These are phyloP conservation scores for Polytolypa hystricis DNA, from an alignment of 2,329 filamentous ascomycete species.

Conservation along the genomic window DNA sequence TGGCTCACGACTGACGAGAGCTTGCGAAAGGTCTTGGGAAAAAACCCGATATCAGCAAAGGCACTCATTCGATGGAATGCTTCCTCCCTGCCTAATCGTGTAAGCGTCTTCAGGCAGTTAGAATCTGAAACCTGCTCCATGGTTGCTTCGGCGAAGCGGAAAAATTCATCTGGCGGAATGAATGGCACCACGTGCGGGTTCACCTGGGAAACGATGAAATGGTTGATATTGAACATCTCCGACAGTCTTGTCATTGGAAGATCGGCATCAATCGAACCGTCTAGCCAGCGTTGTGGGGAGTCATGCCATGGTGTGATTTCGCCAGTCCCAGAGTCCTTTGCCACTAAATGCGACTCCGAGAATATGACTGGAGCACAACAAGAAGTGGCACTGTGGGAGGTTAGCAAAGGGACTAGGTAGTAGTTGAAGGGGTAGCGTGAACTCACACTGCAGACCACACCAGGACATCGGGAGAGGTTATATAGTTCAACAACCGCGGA, in stretches of 20 bases:
- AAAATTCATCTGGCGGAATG: constrained; percentile 59
- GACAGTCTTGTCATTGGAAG: constrained; percentile 79
- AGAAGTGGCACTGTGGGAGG: constrained; percentile 56
- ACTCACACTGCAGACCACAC: constrained; percentile 83
- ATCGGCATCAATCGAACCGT: constrained; percentile 91
- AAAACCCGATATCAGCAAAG: constrained; percentile 66
- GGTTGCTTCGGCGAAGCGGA: constrained; percentile 23
- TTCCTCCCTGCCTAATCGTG: constrained; percentile 66
- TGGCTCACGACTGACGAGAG: constrained; percentile 72
- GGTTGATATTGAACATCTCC: constrained; percentile 96
- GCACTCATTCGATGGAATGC: constrained; percentile 70
- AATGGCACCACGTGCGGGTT: constrained; percentile 92
- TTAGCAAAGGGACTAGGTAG: constrained; percentile 1
- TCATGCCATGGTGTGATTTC: constrained; percentile 75
- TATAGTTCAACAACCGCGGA: constrained; percentile 77
- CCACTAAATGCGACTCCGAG: constrained; percentile 62
- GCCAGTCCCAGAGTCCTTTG: constrained; percentile 74
- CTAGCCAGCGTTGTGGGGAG: constrained; percentile 75
- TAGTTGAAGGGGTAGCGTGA: background rate
- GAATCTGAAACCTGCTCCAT: constrained; percentile 25
- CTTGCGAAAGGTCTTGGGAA: constrained; percentile 70
- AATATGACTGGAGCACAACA: constrained; percentile 88
- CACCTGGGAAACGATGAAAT: constrained; percentile 94
- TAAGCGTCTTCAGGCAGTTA: constrained; percentile 54
- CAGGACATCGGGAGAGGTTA: constrained; percentile 86